phyloP scores from a whole-genome alignment of 176 grass and related monocot genomes.

The Cenchrus americanus region DNA sequence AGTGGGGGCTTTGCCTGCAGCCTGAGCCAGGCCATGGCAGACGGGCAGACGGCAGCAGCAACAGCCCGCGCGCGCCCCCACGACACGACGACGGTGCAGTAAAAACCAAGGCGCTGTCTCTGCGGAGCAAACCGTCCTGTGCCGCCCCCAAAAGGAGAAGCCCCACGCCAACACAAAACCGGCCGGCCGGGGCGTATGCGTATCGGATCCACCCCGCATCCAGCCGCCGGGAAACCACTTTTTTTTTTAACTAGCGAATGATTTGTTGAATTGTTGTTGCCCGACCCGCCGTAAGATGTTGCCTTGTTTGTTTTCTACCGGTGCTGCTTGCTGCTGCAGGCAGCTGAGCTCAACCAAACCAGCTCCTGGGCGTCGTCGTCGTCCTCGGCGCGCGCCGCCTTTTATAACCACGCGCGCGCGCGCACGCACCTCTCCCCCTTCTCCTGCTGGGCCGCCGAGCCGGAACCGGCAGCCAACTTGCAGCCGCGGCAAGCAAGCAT shows the following conservation, averaged over 20 bases:
- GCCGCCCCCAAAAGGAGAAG: conserved; percentile 29
- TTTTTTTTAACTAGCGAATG: too few species aligned
- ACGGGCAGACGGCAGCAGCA: too few species aligned
- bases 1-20: too few species aligned
- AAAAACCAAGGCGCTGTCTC: not conserved
- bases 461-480: not conserved
- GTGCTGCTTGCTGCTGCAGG: not conserved
- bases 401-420: conserved; percentile 1
- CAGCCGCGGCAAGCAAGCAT: conserved; percentile 1
- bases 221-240: not conserved
- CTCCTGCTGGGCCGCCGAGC: not conserved
- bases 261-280: not conserved
- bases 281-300: not conserved
- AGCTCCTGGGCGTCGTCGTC: not conserved
- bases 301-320: not conserved
- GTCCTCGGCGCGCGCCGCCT: not conserved
- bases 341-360: not conserved
- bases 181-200: not conserved
- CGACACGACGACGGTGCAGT: not conserved
- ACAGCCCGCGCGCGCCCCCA: not conserved
- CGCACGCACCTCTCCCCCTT: too few species aligned
- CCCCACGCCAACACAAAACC: not conserved
- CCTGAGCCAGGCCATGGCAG: not conserved
- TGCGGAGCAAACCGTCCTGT: not conserved
- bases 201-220: not conserved